Evolutionary conservation across 495 filamentous ascomycete species (phyloP).

Genomic region (Trichoderma erinaceum): DNA sequence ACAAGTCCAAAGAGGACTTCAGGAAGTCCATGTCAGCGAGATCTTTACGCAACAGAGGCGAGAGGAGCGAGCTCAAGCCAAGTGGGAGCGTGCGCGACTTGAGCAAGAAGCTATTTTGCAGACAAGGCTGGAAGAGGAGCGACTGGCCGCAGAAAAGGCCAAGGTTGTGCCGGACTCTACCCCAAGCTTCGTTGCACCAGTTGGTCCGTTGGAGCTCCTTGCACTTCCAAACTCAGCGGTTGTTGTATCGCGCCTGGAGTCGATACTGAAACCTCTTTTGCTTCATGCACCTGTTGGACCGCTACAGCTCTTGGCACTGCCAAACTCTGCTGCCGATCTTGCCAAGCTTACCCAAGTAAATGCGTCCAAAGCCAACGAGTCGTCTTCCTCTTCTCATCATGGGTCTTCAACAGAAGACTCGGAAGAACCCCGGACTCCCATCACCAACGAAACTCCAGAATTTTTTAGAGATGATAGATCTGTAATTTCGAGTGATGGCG

Average conservation of each 20-base stretch:
- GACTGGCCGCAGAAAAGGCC: slow-evolving; percentile 22
- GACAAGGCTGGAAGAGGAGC: slow-evolving; percentile 57
- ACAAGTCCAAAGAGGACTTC: slow-evolving; percentile 60
- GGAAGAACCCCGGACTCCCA: slow-evolving; percentile 3
- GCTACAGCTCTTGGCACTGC: slow-evolving; percentile 26
- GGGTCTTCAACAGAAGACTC: slow-evolving; percentile 1
- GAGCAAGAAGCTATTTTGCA: slow-evolving; percentile 75
- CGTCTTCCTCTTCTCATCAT: not conserved
- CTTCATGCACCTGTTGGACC: slow-evolving; percentile 29
- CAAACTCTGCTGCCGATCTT: slow-evolving; percentile 26
- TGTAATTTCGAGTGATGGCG: slow-evolving; percentile 8
- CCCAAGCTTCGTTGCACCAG: slow-evolving; percentile 18
- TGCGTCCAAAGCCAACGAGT: not conserved
- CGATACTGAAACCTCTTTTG: slow-evolving; percentile 13
- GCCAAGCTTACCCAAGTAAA: not conserved
- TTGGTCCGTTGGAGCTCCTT: slow-evolving; percentile 27
- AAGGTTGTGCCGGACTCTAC: not conserved
- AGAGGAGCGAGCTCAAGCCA: slow-evolving; percentile 73
- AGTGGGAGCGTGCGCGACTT: slow-evolving; percentile 80
- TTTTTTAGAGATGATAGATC: not conserved
- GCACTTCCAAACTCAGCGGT: slow-evolving; percentile 26
- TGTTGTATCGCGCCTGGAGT: not conserved
- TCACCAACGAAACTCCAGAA: not conserved
- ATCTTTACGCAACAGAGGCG: slow-evolving; percentile 70
- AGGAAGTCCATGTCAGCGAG: slow-evolving; percentile 54